Evolutionary conservation across 352 stramenopile species (phyloP).

Genomic region (Aphanomyces invadans): DNA sequence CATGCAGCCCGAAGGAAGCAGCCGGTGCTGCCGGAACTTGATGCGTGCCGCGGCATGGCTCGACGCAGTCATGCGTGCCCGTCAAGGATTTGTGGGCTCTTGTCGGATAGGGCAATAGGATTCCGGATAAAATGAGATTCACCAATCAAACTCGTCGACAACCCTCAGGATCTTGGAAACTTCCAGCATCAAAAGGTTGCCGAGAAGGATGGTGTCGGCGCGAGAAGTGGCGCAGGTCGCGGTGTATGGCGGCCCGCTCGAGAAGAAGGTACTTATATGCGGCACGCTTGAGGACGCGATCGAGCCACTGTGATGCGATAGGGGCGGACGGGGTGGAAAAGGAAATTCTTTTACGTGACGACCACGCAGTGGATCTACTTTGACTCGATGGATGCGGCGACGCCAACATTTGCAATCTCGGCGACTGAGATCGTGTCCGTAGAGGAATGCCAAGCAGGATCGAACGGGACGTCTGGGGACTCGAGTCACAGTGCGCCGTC

Average conservation of each 20-base stretch:
- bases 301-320: conserved; percentile 13
- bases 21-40: conserved; percentile 15
- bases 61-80: neutral
- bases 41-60: neutral
- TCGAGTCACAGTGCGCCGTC: conserved; percentile 29
- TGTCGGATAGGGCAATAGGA: neutral
- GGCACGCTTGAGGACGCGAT: neutral
- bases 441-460: conserved; percentile 28
- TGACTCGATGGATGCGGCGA: conserved; percentile 42
- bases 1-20: conserved; percentile 23
- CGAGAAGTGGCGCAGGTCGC: conserved; percentile 45
- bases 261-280: conserved; percentile 43
- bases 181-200: neutral
- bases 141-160: neutral
- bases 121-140: neutral
- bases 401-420: conserved; percentile 37
- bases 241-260: conserved; percentile 49
- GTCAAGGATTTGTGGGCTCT: neutral
- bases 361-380: conserved; percentile 58
- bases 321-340: conserved; percentile 70
- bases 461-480: neutral
- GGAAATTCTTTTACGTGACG: conserved; percentile 70
- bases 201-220: conserved; percentile 50
- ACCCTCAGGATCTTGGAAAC: conserved; percentile 8
- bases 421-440: conserved; percentile 65